phyloP scores from a whole-genome alignment of 2,329 filamentous ascomycete species.

The Diaporthe capsici region DNA sequence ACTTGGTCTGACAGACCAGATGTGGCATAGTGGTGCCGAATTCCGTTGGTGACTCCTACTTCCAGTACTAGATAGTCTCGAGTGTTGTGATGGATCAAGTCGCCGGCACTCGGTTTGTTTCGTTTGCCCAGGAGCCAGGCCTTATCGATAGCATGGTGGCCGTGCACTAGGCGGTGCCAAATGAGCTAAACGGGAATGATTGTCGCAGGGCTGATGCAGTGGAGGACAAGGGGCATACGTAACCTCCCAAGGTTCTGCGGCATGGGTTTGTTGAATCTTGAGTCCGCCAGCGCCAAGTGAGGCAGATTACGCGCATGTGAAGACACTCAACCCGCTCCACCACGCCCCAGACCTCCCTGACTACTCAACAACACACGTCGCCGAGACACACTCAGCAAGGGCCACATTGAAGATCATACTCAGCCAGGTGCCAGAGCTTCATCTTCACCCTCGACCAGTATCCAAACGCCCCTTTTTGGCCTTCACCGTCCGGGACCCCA shows the following conservation, averaged over 20 bases:
- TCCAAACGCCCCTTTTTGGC: neutral
- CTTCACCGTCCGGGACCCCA: slow-evolving; percentile 15
- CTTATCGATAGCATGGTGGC: slow-evolving; percentile 25
- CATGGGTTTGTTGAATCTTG: slow-evolving; percentile 26
- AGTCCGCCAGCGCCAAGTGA: neutral
- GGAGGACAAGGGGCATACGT: slow-evolving; percentile 11
- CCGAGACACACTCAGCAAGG: neutral
- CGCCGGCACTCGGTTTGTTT: neutral
- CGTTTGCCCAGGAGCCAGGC: slow-evolving; percentile 10
- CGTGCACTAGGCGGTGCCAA: neutral
- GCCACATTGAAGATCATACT: slow-evolving; percentile 13
- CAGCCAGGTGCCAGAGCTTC: slow-evolving; percentile 29
- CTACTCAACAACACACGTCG: slow-evolving; percentile 21
- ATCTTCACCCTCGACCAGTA: neutral
- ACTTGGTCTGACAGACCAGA: neutral
- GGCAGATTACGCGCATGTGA: slow-evolving; percentile 39
- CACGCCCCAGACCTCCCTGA: slow-evolving; percentile 17
- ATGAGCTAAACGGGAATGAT: slow-evolving; percentile 1
- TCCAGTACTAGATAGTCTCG: neutral
- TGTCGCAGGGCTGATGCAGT: slow-evolving; percentile 31
- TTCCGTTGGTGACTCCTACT: neutral
- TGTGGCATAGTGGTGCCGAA: neutral
- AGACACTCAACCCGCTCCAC: slow-evolving; percentile 27
- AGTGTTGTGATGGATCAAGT: neutral
- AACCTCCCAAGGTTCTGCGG: slow-evolving; percentile 1